Evolutionary conservation across 2,329 filamentous ascomycete species (phyloP).

Genomic region (Microthyrium microscopicum): DNA sequence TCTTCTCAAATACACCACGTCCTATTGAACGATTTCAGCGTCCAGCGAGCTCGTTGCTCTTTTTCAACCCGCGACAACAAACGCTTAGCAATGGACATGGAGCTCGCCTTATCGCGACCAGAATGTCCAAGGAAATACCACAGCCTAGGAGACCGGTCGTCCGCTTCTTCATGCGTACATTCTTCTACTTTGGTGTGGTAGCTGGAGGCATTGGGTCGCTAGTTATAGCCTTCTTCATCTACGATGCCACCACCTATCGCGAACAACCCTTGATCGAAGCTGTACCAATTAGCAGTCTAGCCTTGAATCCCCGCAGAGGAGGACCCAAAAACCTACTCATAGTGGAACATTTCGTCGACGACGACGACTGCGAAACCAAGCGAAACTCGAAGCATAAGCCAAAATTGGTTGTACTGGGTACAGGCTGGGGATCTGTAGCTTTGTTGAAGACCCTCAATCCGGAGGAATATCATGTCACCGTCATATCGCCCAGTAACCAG

Average conservation of each 20-base stretch:
- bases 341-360: constrained; percentile 71
- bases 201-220: constrained; percentile 51
- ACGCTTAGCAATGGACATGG: too few relatives aligned
- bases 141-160: too few relatives aligned
- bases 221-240: constrained; percentile 75
- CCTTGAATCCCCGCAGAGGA: constrained; percentile 63
- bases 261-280: constrained; percentile 51
- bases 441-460: constrained; percentile 79
- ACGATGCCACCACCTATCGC: constrained; percentile 82
- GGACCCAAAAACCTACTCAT: constrained; percentile 94
- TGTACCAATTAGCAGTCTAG: constrained; percentile 68
- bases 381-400: constrained; percentile 69
- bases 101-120: too few relatives aligned
- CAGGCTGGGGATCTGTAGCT: constrained; percentile 89
- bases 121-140: too few relatives aligned
- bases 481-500: constrained; percentile 88
- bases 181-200: constrained; percentile 59
- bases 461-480: constrained; percentile 87
- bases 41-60: too few relatives aligned
- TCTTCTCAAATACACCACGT: too few relatives aligned
- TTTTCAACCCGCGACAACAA: too few relatives aligned
- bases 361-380: constrained; percentile 62
- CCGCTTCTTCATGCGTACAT: constrained; percentile 48
- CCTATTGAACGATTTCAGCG: too few relatives aligned
- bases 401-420: constrained; percentile 77